These are phyloP conservation scores for Penicillium thymicola DNA, from an alignment of 2,329 filamentous ascomycete species.

Conservation along the genomic window DNA sequence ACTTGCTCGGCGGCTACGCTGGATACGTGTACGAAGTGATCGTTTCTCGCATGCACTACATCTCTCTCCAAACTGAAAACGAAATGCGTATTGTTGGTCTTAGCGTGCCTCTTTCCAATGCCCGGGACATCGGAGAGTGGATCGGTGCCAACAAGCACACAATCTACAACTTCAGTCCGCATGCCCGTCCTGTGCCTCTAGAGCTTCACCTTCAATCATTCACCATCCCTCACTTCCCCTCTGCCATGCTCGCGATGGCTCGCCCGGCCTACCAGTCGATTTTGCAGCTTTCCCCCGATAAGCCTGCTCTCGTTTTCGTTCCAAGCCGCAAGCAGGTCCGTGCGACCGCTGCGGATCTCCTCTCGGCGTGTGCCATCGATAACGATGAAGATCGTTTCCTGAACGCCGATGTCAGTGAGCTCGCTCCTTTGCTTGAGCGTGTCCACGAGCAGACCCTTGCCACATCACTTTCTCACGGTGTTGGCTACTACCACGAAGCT, in stretches of 20 bases:
- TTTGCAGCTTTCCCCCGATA: slow-evolving; percentile 79
- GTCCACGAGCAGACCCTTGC: slow-evolving; percentile 83
- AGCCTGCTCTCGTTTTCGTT: slow-evolving; percentile 88
- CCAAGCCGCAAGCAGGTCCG: slow-evolving; percentile 91
- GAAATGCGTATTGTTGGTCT: slow-evolving; percentile 84
- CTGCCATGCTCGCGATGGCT: slow-evolving; percentile 97
- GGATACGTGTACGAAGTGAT: slow-evolving; percentile 95
- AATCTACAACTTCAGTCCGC: slow-evolving; percentile 97
- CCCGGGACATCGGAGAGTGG: slow-evolving; percentile 93
- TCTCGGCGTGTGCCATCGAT: slow-evolving; percentile 82
- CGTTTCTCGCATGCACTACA: slow-evolving; percentile 97
- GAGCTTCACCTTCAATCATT: slow-evolving; percentile 96
- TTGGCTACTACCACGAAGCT: slow-evolving; percentile 96
- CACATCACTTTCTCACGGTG: slow-evolving; percentile 86
- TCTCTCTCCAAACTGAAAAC: slow-evolving; percentile 80
- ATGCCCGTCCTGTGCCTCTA: slow-evolving; percentile 80
- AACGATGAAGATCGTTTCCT: slow-evolving; percentile 93
- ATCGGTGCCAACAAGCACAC: slow-evolving; percentile 97
- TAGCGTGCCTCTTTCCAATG: slow-evolving; percentile 88
- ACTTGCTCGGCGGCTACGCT: slow-evolving; percentile 80
- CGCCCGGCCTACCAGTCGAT: slow-evolving; percentile 90
- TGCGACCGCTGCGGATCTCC: slow-evolving; percentile 77
- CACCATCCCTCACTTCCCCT: slow-evolving; percentile 93
- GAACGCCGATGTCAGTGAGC: slow-evolving; percentile 76
- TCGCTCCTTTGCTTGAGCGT: slow-evolving; percentile 75